Evolutionary conservation across 2,329 filamentous ascomycete genomes (phyloP).

Genomic region (Paecilomyces niveus): DNA sequence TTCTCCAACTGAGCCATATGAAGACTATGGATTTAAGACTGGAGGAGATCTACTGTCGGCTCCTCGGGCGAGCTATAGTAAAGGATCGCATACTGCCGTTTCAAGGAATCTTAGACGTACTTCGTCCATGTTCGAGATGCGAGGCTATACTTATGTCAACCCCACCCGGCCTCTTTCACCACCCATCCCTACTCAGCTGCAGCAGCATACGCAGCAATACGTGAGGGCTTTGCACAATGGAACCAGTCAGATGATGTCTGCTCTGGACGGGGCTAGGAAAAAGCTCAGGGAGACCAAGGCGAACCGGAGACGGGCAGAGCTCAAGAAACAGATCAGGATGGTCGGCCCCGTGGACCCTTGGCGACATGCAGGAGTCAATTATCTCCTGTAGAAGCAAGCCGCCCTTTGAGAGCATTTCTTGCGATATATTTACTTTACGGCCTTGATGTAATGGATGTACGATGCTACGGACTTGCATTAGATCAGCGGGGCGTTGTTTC

Average conservation of each 20-base stretch:
- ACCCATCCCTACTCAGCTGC: neutral
- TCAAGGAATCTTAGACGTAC: neutral
- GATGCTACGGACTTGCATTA: neutral
- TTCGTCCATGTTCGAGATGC: neutral
- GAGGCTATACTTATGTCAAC: neutral
- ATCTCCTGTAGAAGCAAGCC: constrained; percentile 17
- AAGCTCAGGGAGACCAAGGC: constrained; percentile 26
- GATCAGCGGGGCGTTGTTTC: neutral
- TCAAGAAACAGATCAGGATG: constrained; percentile 36
- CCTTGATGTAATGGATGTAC: neutral
- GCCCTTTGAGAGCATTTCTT: neutral
- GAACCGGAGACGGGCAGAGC: constrained; percentile 26
- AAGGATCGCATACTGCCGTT: neutral
- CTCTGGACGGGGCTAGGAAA: constrained; percentile 25
- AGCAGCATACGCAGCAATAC: constrained; percentile 11
- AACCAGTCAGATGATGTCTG: constrained; percentile 19
- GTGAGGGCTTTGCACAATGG: constrained; percentile 18
- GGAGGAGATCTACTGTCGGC: neutral
- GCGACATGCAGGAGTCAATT: constrained; percentile 10
- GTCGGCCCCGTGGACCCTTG: constrained; percentile 21
- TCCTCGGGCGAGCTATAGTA: neutral
- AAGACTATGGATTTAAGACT: neutral
- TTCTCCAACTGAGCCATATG: neutral
- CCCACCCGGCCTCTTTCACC: neutral
- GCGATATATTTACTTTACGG: neutral